A percentile compares a stretch with the other conserved stretches of the same genome.
Evolutionary conservation across 108 stramenopile genomes (phyloP).

Genomic region (Nitzschia sp.): DNA sequence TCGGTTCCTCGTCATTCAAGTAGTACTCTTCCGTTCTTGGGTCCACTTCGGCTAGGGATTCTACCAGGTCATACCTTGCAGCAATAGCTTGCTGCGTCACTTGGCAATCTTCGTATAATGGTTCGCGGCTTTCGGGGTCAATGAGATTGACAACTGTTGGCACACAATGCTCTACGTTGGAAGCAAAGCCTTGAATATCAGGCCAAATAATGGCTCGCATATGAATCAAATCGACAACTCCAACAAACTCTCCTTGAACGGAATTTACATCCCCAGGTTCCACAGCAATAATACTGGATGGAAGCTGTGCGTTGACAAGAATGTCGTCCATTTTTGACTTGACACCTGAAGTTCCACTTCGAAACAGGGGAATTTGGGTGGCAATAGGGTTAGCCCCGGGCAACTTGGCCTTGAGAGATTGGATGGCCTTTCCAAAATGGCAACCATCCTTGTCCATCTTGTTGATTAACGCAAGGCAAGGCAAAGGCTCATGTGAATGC

Average conservation of each 20-base stretch:
- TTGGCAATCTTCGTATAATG: conserved; percentile 33
- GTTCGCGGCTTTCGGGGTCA: conserved; percentile 28
- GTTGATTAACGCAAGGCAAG: conserved; percentile 90
- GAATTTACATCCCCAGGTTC: conserved; percentile 22
- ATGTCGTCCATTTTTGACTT: conserved; percentile 4
- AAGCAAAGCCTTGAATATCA: conserved; percentile 23
- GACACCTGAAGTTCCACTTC: conserved; percentile 10
- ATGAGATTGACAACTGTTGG: conserved; percentile 57
- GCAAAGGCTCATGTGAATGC: conserved; percentile 80
- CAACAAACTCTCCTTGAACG: conserved; percentile 74
- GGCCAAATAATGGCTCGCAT: conserved; percentile 93
- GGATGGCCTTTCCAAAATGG: conserved; percentile 78
- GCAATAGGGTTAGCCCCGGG: conserved; percentile 71
- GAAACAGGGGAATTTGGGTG: conserved; percentile 73
- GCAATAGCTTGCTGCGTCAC: conserved; percentile 53
- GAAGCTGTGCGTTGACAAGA: conserved; percentile 20
- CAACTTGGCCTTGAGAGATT: conserved; percentile 74
- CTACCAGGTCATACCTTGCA: conserved; percentile 61
- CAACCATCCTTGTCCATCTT: conserved; percentile 99
- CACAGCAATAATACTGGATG: conserved; percentile 25
- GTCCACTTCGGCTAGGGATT: conserved; percentile 77
- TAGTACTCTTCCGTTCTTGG: conserved; percentile 79
- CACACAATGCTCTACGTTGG: conserved; percentile 65
- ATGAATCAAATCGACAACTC: conserved; percentile 90
- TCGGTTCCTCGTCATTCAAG: conserved; percentile 60